Base-by-base conservation (phyloP, 768 basidiomycete genomes). In the Kwoniella bestiolae region DNA sequence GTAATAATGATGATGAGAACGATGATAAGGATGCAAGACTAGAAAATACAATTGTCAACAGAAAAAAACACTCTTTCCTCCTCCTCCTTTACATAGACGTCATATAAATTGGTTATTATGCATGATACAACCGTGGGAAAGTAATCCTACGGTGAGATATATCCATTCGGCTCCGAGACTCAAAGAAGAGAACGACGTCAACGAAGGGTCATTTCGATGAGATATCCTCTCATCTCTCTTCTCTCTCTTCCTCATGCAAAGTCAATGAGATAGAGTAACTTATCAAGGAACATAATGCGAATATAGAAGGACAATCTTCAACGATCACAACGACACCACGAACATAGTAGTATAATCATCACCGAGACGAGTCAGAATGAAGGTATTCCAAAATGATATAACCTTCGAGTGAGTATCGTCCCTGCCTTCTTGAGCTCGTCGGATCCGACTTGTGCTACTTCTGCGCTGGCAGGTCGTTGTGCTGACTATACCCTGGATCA, bases 361-460 rank as follows among this genome's bases (percentile, higher is more conserved):
- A 41, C 12, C 16, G 18, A 8, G 50, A 31, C 25, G 28, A 49
- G 18, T 18, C 11, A 49, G 25, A 44, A 72, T 74, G 75, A 70
- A 68, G 55, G 63, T 73, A 12, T 77, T 75, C 52, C 63, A 73
- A 35, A 74, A 73, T 59, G 68, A 74, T 4, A 64, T 77, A 23
- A 51, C 66, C 1, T 77, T 69, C 61, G 56, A 75, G 73, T 77
- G 61, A 70, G 75, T 70, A 7, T 5, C 3, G 46, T n/a, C n/a
- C n/a, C n/a, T 18, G 26, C n/a, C 23, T 2, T n/a, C 32, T n/a
- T 50, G 28, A 18, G 38, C 53, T 25, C 12, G 29, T 32, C n/a
- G 47, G 47, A 50, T 18, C 26, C 7, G n/a, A n/a, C n/a, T n/a
- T n/a, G n/a, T n/a, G n/a, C n/a, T n/a, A n/a, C n/a, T n/a, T n/a